Base-by-base conservation (phyloP, 1,139 yeast genomes). In the Hanseniaspora uvarum region DNA sequence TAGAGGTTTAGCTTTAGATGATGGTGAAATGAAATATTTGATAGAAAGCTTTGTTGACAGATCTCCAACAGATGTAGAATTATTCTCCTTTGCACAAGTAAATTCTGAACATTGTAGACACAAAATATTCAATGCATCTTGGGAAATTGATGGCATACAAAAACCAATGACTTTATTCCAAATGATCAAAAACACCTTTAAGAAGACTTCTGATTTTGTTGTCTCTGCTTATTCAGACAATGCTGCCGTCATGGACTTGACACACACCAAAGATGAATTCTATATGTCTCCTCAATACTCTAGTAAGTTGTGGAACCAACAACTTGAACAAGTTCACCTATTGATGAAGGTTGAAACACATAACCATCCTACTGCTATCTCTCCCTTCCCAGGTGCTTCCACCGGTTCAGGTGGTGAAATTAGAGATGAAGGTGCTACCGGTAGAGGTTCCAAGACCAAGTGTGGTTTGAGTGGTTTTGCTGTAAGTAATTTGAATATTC, bases 351-450 rank as follows among this genome's bases (percentile, higher is more conserved):
- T 94, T 52, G 99, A 94, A 71, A 94, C 99, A 33, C 99, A 94
- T 69, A 94, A 94, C 71, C 99, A 94, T 68, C 99, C 99, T 54
- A 94, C 99, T 38, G 98, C 98, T 0, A 96, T 94, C 12, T 89
- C 97, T 30, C 99, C 99, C 36, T 94, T 86, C 71, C 92, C 98
- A 5, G 99, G 99, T 70, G 99, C 99, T 38, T 96, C 99, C 38
- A 94, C 99, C 19, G 99, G 99, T 60, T 89, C 98, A 21, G 99
- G 99, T 69, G 99, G 99, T 72, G 99, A 94, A 72, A 94, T 94
- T 64, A 86, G 99, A 76, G 99, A 94, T 69, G 99, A 94, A 72
- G 98, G 97, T 71, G 98, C 99, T 30, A 96, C 92, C 21, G 99
- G 99, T 59, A 80, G 96, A 68, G 99, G 99, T 53, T 92, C 98